Conservation (phyloP, 306 rosid genomes). For the Lathyrus tuberosus region DNA sequence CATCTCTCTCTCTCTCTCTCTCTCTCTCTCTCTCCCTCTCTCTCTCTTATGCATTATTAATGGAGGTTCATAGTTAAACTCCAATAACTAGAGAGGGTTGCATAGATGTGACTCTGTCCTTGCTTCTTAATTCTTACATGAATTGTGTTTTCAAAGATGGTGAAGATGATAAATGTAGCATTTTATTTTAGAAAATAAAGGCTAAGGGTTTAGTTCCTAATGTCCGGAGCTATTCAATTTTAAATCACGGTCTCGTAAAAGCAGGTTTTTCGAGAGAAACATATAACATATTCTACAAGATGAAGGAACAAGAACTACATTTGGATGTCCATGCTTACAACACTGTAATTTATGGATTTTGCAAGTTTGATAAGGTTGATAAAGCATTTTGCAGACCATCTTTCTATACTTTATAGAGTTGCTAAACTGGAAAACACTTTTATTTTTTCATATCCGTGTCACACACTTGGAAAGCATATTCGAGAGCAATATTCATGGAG, state of each 20-base stretch:
- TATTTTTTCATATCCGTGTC: no score
- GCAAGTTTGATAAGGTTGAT: conserved; percentile 91
- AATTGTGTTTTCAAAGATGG: conserved; percentile 90
- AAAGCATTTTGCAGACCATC: conserved; percentile 50
- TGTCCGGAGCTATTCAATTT: conserved; percentile 77
- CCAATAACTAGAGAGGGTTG: no score
- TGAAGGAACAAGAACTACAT: conserved; percentile 86
- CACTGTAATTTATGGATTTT: conserved; percentile 77
- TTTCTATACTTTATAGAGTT: no score
- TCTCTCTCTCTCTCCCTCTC: no score
- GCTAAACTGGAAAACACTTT: no score
- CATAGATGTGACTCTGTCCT: no score
- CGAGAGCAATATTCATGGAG: no score
- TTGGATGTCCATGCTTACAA: conserved; percentile 87
- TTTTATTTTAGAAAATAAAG: conserved; percentile 78
- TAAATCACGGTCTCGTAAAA: conserved; percentile 83
- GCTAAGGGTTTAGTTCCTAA: conserved; percentile 71
- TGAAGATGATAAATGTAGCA: conserved; percentile 78
- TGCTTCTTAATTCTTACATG: conserved; percentile 89
- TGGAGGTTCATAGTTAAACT: no score
- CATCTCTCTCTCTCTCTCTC: no score
- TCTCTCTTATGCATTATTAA: no score
- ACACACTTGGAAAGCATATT: no score
- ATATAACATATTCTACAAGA: conserved; percentile 65
- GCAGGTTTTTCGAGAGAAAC: conserved; percentile 88